These are phyloP conservation scores for Stereocaulon alpinum DNA, from an alignment of 495 filamentous ascomycete species.

Conservation along the genomic window DNA sequence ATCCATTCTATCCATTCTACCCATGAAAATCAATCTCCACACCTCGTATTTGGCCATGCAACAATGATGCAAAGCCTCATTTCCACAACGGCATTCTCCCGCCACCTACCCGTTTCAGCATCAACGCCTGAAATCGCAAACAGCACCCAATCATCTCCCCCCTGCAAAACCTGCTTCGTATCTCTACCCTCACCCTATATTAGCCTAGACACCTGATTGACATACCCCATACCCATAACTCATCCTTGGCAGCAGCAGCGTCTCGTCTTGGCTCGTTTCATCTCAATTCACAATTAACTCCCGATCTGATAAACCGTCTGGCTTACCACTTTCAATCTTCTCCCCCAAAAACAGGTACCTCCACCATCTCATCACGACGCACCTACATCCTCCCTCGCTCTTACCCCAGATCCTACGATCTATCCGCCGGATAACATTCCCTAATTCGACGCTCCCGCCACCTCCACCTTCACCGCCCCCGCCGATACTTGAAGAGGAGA, in stretches of 20 bases:
- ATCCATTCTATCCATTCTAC: no score
- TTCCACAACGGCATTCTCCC: constrained; percentile 1
- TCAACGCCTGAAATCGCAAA: not conserved
- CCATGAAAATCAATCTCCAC: not conserved
- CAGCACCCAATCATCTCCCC: no score
- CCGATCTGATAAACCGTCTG: not conserved
- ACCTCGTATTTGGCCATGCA: not conserved
- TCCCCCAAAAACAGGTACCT: constrained; percentile 51
- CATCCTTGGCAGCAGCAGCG: no score
- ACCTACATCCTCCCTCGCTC: constrained; percentile 54
- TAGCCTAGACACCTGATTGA: no score
- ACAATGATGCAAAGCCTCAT: constrained; percentile 2
- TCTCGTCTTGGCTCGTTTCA: no score
- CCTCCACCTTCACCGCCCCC: constrained; percentile 25
- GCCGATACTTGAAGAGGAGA: constrained; percentile 32
- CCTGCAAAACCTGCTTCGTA: constrained; percentile 6
- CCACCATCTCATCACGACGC: constrained; percentile 53
- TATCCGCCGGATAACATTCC: constrained; percentile 65
- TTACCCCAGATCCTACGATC: constrained; percentile 65
- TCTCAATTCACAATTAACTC: not conserved
- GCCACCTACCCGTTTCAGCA: constrained; percentile 7
- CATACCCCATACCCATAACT: no score
- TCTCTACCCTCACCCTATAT: not conserved
- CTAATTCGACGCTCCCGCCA: constrained; percentile 54
- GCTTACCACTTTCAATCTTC: constrained; percentile 3